phyloP scores from a whole-genome alignment of 2,329 filamentous ascomycete species.

The Huntiella bhutanensis region DNA sequence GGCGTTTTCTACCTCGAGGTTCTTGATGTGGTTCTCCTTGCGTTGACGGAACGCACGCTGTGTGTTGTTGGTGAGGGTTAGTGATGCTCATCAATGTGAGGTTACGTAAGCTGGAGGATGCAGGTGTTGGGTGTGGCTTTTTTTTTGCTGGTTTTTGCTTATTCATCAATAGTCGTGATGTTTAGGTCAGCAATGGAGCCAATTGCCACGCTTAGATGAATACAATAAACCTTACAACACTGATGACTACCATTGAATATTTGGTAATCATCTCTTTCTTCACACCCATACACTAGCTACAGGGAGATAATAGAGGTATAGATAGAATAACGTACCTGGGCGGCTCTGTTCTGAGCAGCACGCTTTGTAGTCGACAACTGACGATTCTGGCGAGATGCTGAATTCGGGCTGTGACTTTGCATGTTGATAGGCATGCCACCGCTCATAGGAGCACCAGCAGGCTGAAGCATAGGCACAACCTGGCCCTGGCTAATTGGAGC shows the following conservation, averaged over 20 bases:
- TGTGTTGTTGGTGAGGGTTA: background rate
- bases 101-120: slow-evolving; percentile 13
- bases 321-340: slow-evolving; percentile 49
- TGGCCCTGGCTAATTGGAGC: background rate
- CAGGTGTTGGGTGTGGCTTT: too few species aligned
- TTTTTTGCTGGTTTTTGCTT: background rate
- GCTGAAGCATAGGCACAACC: background rate
- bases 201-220: too few species aligned
- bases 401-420: slow-evolving; percentile 24
- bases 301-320: too few species aligned
- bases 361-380: slow-evolving; percentile 91
- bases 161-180: background rate
- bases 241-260: too few species aligned
- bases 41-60: slow-evolving; percentile 92
- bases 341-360: slow-evolving; percentile 87
- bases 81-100: slow-evolving; percentile 13
- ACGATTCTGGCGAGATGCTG: slow-evolving; percentile 57
- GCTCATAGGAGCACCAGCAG: slow-evolving; percentile 8
- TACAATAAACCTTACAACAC: too few species aligned
- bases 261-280: too few species aligned
- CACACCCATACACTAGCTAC: too few species aligned
- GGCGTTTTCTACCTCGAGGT: slow-evolving; percentile 82
- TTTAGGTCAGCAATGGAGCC: too few species aligned
- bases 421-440: slow-evolving; percentile 16
- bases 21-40: slow-evolving; percentile 96